Evolutionary conservation across 1,284 basidiomycete species (phyloP), one percentile per base, ranked within the genome.

Genomic region (Irpex sp.): DNA sequence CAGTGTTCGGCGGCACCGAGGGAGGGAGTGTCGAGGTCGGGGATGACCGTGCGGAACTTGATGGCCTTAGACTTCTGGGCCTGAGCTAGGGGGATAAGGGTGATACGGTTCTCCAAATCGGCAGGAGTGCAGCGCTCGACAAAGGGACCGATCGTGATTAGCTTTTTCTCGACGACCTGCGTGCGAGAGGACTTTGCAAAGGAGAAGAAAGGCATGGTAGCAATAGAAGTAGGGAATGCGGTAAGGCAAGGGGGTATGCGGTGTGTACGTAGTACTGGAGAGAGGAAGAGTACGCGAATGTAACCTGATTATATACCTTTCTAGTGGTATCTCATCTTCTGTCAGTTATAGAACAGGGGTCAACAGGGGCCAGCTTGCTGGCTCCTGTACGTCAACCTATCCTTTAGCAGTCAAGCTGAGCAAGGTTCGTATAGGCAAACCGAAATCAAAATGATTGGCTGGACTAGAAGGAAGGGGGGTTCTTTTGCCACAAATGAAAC

Each of bases 151-250:
- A 55, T 61, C 15, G 51, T 36, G 9, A 57, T 37, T 4, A 50
- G 59, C 49, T 31, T 54, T 17, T 57, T 57, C 53, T 61, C 36
- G 26, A 13, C 35, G 46, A 49, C 61, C 53, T 33, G 56, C 46
- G 37, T 33, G 19, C 56, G 61, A 21, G 33, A 21, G 33, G 31
- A 49, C 26, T 61, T 61, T 3, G 53, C 9, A 15, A 55, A 36
- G 60, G 19, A n/a, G 54, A 61, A 61, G 47, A 61, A 61, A 26
- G 53, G 46, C 61, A 58, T 61, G 43, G 61, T 56, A 17, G 13
- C n/a, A 55, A 49, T 61, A 26, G 3, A 26, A 26, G 26, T 26
- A 26, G 26, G 35, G 19, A n/a, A 21, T n/a, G 15, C 49, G 8
- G 49, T 50, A 37, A 21, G 21, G 53, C 19, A 31, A 53, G 31